Conservation (phyloP, 768 basidiomycete genomes). For the Lanmaoa pseudosensibilis region DNA sequence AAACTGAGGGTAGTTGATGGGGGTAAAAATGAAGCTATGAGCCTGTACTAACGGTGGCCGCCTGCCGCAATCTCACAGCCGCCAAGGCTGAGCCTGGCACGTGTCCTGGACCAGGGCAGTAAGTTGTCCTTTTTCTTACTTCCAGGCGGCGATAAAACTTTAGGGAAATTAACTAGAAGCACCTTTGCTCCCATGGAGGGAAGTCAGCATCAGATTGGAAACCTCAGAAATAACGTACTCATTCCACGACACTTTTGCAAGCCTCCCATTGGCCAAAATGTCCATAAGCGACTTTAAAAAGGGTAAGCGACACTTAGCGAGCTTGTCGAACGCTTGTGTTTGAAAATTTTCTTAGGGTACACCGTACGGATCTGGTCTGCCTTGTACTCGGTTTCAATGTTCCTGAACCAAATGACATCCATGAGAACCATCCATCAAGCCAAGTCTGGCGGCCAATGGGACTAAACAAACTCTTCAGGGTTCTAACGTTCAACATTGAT, state of each 20-base stretch:
- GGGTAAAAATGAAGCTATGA: neutral
- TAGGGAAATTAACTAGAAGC: neutral
- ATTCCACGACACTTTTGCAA: too few species aligned
- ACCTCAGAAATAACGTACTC: too few species aligned
- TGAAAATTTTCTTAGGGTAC: neutral
- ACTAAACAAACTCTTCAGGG: neutral
- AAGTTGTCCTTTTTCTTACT: neutral
- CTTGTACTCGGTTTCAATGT: too few species aligned
- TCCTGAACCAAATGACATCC: neutral
- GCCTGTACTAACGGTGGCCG: neutral
- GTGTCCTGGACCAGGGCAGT: neutral
- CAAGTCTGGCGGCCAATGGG: neutral
- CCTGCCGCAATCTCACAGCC: neutral
- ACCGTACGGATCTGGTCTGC: neutral
- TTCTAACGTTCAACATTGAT: neutral
- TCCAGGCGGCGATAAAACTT: neutral
- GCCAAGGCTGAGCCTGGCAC: constrained; percentile 8
- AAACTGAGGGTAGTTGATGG: neutral
- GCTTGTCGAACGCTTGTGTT: too few species aligned
- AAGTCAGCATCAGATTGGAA: too few species aligned
- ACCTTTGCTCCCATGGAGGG: too few species aligned
- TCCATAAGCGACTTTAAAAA: too few species aligned
- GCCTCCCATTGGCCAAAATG: too few species aligned
- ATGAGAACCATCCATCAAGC: neutral
- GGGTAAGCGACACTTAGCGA: too few species aligned